These are phyloP conservation scores for Epichloe hybrida DNA, from an alignment of 2,329 filamentous ascomycete species.

Conservation along the genomic window DNA sequence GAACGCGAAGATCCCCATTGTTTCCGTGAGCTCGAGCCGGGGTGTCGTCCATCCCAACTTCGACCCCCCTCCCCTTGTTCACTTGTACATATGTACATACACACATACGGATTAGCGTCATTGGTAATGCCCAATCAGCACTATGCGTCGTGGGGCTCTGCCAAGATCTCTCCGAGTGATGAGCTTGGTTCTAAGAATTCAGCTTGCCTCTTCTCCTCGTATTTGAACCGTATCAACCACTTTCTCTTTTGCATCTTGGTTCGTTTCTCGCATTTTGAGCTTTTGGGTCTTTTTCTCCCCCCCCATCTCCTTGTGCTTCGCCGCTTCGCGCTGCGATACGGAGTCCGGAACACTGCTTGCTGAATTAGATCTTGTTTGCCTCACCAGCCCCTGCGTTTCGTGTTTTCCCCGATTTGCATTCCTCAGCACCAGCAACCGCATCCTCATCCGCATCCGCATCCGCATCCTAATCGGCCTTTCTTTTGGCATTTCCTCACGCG, in stretches of 20 bases:
- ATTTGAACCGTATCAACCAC: not conserved
- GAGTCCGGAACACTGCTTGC: too few relatives aligned
- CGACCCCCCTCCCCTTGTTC: not conserved
- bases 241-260: not conserved
- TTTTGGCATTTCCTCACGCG: slow-evolving; percentile 5
- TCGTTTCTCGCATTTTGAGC: not conserved
- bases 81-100: too few relatives aligned
- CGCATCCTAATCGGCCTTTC: not conserved
- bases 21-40: not conserved
- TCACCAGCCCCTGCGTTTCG: not conserved
- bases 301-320: not conserved
- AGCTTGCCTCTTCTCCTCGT: not conserved
- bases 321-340: too few relatives aligned
- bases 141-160: not conserved
- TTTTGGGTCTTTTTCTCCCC: not conserved
- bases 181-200: not conserved
- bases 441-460: not conserved
- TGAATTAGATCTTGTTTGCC: not conserved
- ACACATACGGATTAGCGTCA: not conserved
- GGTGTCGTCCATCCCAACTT: not conserved
- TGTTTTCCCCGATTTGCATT: not conserved
- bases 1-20: slow-evolving; percentile 1
- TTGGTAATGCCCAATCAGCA: not conserved
- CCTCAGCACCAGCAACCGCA: not conserved
- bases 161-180: not conserved